Evolutionary conservation across 2,329 filamentous ascomycete species (phyloP).

Genomic region (Pezicula neosporulosa): DNA sequence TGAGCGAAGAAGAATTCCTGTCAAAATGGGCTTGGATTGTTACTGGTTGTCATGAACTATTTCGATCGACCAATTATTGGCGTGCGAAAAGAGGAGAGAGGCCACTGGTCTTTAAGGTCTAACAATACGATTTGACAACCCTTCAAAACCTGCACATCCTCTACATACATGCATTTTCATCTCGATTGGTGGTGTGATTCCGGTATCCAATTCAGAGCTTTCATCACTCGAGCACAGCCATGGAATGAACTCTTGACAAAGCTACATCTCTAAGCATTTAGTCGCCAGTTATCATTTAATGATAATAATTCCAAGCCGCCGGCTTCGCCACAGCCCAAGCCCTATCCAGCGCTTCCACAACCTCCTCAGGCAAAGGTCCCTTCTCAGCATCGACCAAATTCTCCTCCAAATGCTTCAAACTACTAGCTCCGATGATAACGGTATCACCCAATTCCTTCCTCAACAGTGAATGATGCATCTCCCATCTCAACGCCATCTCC

Average conservation of each 20-base stretch:
- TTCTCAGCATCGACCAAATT: conserved; percentile 57
- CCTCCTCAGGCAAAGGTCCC: conserved; percentile 72
- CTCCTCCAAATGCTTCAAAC: conserved; percentile 49
- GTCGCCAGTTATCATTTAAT: conserved; percentile 17
- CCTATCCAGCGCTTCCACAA: conserved; percentile 72
- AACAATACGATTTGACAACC: too few species aligned
- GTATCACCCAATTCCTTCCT: conserved; percentile 51
- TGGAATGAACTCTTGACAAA: too few species aligned
- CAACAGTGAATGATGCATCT: conserved; percentile 64
- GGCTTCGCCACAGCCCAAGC: conserved; percentile 71
- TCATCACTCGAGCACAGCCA: too few species aligned
- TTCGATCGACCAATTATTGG: conserved; percentile 24
- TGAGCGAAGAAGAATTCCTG: conserved; percentile 22
- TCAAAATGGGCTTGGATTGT: conserved; percentile 22
- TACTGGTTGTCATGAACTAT: conserved; percentile 17
- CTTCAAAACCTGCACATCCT: too few species aligned
- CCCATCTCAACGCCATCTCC: conserved; percentile 72
- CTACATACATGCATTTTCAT: too few species aligned
- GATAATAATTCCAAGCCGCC: conserved; percentile 50
- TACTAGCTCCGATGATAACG: conserved; percentile 55
- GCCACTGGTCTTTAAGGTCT: conserved; percentile 6
- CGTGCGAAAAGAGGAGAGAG: conserved; percentile 29
- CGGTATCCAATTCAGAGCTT: too few species aligned
- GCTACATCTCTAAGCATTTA: too few species aligned
- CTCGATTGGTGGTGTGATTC: too few species aligned